These are phyloP conservation scores for Fraxinus baroniana DNA, from an alignment of 305 asterid genomes.

Conservation along the genomic window DNA sequence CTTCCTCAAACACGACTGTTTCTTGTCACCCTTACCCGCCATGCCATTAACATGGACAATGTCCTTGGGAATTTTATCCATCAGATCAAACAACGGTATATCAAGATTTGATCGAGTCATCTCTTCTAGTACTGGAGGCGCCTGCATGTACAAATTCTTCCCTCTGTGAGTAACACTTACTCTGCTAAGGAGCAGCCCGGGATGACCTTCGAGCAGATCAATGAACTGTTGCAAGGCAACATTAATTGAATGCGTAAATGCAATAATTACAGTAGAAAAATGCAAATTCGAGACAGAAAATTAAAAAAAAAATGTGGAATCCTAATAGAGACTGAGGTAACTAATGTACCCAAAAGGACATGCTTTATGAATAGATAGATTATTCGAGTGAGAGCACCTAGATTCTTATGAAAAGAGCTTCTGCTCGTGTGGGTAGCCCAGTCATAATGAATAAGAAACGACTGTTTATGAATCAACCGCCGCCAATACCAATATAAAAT, in stretches of 20 bases:
- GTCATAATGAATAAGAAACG: not conserved
- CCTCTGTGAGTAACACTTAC: conserved; percentile 76
- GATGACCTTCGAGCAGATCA: conserved; percentile 76
- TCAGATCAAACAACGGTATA: conserved; percentile 61
- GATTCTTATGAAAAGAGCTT: not conserved
- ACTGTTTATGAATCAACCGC: not conserved
- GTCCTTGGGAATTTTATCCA: conserved; percentile 61
- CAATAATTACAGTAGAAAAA: conserved; percentile 6
- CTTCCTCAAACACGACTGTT: conserved; percentile 83
- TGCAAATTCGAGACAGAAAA: not conserved
- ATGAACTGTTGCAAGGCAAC: conserved; percentile 65
- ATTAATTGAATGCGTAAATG: conserved; percentile 9
- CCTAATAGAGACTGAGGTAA: not conserved
- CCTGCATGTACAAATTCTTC: conserved; percentile 89
- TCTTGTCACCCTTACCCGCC: conserved; percentile 74
- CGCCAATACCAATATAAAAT: not conserved
- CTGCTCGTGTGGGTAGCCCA: not conserved
- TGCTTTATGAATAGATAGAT: not conserved
- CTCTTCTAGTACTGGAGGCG: conserved; percentile 90
- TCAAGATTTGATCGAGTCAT: conserved; percentile 81
- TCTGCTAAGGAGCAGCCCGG: conserved; percentile 64
- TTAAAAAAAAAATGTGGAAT: not conserved
- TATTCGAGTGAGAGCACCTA: not conserved
- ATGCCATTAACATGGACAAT: conserved; percentile 72
- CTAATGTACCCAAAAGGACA: not conserved